phyloP scores from a whole-genome alignment of 2,329 filamentous ascomycete species.

The Dactylellina drechsleri region DNA sequence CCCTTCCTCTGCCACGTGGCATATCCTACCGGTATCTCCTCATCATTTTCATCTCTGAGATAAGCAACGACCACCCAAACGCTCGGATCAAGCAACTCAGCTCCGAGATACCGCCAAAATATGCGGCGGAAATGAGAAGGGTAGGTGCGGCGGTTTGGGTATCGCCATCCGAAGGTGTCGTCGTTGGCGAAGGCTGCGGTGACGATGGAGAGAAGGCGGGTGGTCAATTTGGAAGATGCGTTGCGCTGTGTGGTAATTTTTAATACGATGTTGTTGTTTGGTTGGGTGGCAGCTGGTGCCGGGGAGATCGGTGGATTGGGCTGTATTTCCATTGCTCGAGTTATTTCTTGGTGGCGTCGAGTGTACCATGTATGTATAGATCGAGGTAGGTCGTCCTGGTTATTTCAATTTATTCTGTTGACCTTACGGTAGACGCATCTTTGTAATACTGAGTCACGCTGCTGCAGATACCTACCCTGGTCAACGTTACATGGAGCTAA shows the following conservation, averaged over 20 bases:
- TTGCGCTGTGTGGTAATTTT: constrained; percentile 38
- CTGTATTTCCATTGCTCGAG: too few relatives aligned
- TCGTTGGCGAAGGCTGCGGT: constrained; percentile 29
- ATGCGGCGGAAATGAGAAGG: constrained; percentile 27
- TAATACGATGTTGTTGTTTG: constrained; percentile 11
- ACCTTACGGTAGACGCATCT: too few relatives aligned
- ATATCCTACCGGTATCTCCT: constrained; percentile 25
- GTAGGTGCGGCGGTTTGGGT: constrained; percentile 27
- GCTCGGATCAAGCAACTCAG: constrained; percentile 29
- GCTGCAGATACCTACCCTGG: too few relatives aligned
- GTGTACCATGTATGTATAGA: too few relatives aligned
- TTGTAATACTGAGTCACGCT: too few relatives aligned
- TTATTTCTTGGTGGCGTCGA: too few relatives aligned
- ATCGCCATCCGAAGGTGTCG: constrained; percentile 41
- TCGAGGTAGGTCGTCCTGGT: too few relatives aligned
- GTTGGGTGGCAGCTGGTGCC: background rate
- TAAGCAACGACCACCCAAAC: constrained; percentile 48
- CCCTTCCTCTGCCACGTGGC: constrained; percentile 41
- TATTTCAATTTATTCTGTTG: too few relatives aligned
- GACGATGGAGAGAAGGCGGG: constrained; percentile 15
- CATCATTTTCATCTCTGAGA: background rate
- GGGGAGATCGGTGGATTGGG: constrained; percentile 1
- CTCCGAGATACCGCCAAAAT: constrained; percentile 36
- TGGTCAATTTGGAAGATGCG: constrained; percentile 4
- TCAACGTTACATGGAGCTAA: too few relatives aligned